Evolutionary conservation across 2,329 filamentous ascomycete species (phyloP), one percentile per base, ranked within the genome.

Genomic region (Fusarium protoensiforme): DNA sequence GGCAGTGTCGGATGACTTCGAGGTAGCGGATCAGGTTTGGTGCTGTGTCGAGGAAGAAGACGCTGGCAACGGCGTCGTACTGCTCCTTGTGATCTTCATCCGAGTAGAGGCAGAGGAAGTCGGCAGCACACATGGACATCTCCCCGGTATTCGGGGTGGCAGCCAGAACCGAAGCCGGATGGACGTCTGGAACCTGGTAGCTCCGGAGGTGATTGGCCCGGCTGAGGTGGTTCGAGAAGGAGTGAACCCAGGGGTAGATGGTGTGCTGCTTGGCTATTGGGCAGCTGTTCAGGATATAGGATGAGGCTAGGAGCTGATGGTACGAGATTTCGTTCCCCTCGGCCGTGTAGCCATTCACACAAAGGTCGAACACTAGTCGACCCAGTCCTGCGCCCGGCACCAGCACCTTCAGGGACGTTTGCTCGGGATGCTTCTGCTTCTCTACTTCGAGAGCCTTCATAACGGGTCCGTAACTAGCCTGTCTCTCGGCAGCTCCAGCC

Each of bases 281-380:
- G 6, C 92, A 93, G 76, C 87, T 87, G 81, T 96, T 95, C 56
- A 95, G 88, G 18, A 95, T 89, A 79, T 93, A 92, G 0, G 89
- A 90, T 7, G 94, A 97, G 2, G 94, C 94, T 66, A 98, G 87
- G n/a, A 99, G 89, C 81, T 98, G 94, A 81, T 99, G 96, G 79
- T 97, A 98, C 4, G 95, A 98, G 70, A 98, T 97, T 83, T 99
- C 94, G 79, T 98, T 98, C 31, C 96, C 96, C 81, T 98, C 95
- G 1, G 91, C 89, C 13, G 89, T 84, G 81, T 91, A 97, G 13
- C 96, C 95, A 1, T 85, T 86, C 31, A 85, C 85, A 79, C 92
- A 94, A 16, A 98, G 86, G 51, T 99, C 96, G 78, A 97, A 97
- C 0, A 98, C 94, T 3, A 98, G 85, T 16, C 96, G 89, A 4